These are phyloP conservation scores for Curvularia verruculosa DNA, from an alignment of 2,329 filamentous ascomycete species.

Conservation along the genomic window DNA sequence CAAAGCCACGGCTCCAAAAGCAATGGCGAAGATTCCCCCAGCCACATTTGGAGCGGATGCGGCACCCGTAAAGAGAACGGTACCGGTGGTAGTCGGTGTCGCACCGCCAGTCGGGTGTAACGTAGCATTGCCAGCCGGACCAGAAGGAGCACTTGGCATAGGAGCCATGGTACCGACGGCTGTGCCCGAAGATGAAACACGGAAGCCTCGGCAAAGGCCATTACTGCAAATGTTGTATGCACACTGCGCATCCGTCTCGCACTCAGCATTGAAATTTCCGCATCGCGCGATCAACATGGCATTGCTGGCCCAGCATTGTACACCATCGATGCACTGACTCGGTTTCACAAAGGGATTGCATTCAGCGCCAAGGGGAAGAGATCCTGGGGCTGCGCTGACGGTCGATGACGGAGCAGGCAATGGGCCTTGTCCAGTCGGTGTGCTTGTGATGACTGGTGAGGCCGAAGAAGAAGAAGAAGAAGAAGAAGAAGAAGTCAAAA, in stretches of 20 bases:
- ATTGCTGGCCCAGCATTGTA: not conserved
- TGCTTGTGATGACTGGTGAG: constrained; percentile 3
- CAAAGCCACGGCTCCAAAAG: constrained; percentile 20
- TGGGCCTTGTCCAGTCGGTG: constrained; percentile 5
- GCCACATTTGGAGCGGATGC: constrained; percentile 15
- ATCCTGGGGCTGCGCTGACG: constrained; percentile 20
- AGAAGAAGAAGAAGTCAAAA: constrained; percentile 5
- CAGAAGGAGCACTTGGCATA: constrained; percentile 10
- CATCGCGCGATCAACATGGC: not conserved
- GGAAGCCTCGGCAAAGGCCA: not conserved
- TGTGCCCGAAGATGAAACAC: not conserved
- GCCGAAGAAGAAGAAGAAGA: constrained; percentile 17
- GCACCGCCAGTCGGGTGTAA: not conserved
- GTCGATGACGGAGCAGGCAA: constrained; percentile 18
- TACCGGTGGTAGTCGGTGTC: not conserved
- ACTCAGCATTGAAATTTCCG: constrained; percentile 1
- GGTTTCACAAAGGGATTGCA: constrained; percentile 19
- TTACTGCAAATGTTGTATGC: not conserved
- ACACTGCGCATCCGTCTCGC: not conserved
- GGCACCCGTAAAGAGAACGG: constrained; percentile 23
- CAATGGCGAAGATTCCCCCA: constrained; percentile 17
- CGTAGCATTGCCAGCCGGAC: constrained; percentile 1
- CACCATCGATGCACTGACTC: constrained; percentile 18
- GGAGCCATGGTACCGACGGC: constrained; percentile 3
- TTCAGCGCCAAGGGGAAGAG: constrained; percentile 24